Evolutionary conservation across 257 asterid species (phyloP).

Genomic region (Plantago major): DNA sequence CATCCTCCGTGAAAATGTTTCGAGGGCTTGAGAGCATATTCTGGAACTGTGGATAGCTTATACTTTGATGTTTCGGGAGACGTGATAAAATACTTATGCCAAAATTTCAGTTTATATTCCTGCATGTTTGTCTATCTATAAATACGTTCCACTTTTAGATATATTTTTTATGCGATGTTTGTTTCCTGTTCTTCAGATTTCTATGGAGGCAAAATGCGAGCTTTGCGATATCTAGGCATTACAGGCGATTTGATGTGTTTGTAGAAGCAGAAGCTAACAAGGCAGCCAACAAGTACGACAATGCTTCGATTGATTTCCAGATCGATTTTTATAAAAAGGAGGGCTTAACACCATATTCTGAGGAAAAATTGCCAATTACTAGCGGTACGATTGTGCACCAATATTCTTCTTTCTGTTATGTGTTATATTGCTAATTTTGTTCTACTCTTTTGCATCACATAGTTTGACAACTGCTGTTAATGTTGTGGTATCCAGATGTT

Average conservation of each 20-base stretch:
- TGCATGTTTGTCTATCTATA: too few species aligned
- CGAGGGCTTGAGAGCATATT: too few species aligned
- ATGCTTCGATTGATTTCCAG: conserved; percentile 89
- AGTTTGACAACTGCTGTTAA: neutral
- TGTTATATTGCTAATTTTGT: neutral
- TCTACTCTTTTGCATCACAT: neutral
- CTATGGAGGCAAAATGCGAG: conserved; percentile 90
- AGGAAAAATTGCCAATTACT: conserved; percentile 68
- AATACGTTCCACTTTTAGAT: neutral
- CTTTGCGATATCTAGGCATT: conserved; percentile 93
- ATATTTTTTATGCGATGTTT: neutral
- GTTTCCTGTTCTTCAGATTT: conserved; percentile 41
- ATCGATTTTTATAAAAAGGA: conserved; percentile 73
- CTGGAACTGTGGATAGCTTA: too few species aligned
- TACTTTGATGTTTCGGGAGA: too few species aligned
- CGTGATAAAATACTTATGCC: too few species aligned
- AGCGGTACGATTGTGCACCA: conserved; percentile 49
- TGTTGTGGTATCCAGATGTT: conserved; percentile 55
- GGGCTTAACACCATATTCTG: conserved; percentile 78
- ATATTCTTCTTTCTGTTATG: neutral
- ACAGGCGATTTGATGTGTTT: conserved; percentile 79
- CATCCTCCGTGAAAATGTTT: too few species aligned
- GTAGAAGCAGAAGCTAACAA: conserved; percentile 96
- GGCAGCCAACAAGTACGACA: conserved; percentile 81
- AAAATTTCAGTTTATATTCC: too few species aligned